Evolutionary conservation across 2,329 filamentous ascomycete species (phyloP), one percentile per base, ranked within the genome.

Genomic region (Aulographum hederae): DNA sequence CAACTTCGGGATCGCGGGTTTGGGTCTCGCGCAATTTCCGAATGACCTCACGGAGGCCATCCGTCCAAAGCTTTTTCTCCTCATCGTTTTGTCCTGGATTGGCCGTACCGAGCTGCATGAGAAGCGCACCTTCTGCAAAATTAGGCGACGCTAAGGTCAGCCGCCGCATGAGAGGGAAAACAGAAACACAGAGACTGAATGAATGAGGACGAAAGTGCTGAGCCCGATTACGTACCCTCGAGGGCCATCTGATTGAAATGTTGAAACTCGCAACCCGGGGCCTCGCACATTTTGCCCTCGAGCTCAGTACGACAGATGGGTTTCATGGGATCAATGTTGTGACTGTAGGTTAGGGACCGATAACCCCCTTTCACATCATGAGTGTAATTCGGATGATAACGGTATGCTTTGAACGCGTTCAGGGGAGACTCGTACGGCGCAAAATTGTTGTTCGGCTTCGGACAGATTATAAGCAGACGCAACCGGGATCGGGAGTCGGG

Each of bases 261-360:
- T 60, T 95, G 75, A 40, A 59, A 74, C 34, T 70, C 58, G 56
- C 89, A 98, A 33, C 67, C 61, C 36, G 58, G 51, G n/a, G 85
- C 79, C 42, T 76, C 74, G 65, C 89, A 95, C 41, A 63, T 59
- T 37, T 72, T 71, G 32, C 73, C 73, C 30, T 65, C 62, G 39
- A 79, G 58, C 52, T 92, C 80, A 44, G 70, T 76, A 23, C 72
- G 75, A 53, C 89, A 98, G 30, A 95, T 48, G 38, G 69, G 67
- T 43, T 68, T 73, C 37, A 70, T 63, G 16, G 73, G 64, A 49
- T 94, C 73, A 54, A 98, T 92, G 43, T 74, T 76, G 54, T 92
- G 80, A 57, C 81, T 94, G 58, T 86, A 95, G 27, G 85, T 95
- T 60, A 91, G 65, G 40, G 89, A 95, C 48, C 78, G 75, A 47